Evolutionary conservation across 345 rosid genomes (phyloP), one percentile per base, ranked within the genome.

Genomic region (Erysimum cheiranthoides): DNA sequence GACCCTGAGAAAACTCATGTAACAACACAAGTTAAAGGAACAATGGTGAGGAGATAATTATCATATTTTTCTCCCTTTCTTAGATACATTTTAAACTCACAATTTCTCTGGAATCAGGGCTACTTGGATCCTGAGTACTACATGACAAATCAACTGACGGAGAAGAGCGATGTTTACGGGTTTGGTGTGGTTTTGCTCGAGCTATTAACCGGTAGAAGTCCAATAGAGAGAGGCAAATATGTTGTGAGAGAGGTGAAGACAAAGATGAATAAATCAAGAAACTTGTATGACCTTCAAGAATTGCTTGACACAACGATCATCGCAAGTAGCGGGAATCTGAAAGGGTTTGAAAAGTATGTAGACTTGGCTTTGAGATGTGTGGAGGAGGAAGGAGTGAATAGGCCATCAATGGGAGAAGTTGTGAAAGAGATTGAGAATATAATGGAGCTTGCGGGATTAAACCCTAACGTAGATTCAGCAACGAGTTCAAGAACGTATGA

Each of bases 21-120:
- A 50, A 86, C 93, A 31, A 93, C 99, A 78, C 95, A 93, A 85
- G 98, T 96, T 6, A 96, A 96, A 75, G 98, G 99, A 72, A 96
- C 98, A 51, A 86, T 91, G 99, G 99, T 89, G 47, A 85, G 91
- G 77, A 46, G 14, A 58, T 50, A 64, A 71, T 38, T 14, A 63
- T 16, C 28, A 57, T 71, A 4, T 11, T 11, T 14, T 9, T 70
- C 8, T 61, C 3, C n/a, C 0, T 27, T 4, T 70, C 8, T 65
- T 0, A 2, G 0, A 35, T 30, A 40, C 14, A 9, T 73, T 35
- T 11, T 35, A 5, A 12, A 35, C 53, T 71, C 21, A 49, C 3
- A 35, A 1, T 53, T 3, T 52, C 0, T 62, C 0, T 13, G 70
- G 51, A 9, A 73, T 42, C 21, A 93, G 98, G 98, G 97, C 3